Percentiles rank a stretch among this genome's conserved stretches.
These are phyloP conservation scores for Aspergillus phoenicis DNA, from an alignment of 2,329 filamentous ascomycete genomes.

Conservation along the genomic window DNA sequence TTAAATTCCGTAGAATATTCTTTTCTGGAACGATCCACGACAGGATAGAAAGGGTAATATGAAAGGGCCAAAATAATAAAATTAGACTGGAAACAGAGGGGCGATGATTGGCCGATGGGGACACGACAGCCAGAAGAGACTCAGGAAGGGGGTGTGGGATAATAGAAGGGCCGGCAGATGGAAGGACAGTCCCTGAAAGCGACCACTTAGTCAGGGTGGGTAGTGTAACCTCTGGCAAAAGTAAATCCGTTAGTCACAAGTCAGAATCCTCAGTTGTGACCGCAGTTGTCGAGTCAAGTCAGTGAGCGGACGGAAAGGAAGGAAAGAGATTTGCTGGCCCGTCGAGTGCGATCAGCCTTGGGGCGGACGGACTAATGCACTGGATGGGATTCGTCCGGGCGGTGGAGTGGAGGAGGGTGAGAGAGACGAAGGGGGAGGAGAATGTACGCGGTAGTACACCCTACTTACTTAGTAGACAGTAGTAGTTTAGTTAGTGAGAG, in stretches of 20 bases:
- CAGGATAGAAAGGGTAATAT: conserved; percentile 10
- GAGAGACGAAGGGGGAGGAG: neutral
- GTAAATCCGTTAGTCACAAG: conserved; percentile 5
- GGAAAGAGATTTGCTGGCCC: conserved; percentile 22
- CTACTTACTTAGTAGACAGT: neutral
- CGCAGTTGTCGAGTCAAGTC: neutral
- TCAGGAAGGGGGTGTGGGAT: neutral
- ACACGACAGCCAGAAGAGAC: conserved; percentile 5
- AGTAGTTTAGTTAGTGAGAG: neutral
- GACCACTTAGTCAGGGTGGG: neutral
- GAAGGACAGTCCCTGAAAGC: neutral
- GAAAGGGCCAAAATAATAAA: neutral
- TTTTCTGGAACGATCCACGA: conserved; percentile 16
- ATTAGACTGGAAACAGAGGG: conserved; percentile 14
- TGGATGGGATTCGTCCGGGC: conserved; percentile 16
- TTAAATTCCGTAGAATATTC: conserved; percentile 5
- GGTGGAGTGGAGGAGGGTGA: conserved; percentile 12
- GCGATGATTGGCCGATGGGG: conserved; percentile 7
- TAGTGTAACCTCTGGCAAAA: neutral
- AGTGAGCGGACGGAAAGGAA: conserved; percentile 10
- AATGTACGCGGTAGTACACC: neutral
- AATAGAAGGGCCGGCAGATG: neutral
- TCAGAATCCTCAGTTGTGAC: conserved; percentile 6
- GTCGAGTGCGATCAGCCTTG: conserved; percentile 20
- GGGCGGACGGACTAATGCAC: conserved; percentile 20